These are phyloP conservation scores for Mycena venus DNA, from an alignment of 768 basidiomycete species.

Conservation along the genomic window DNA sequence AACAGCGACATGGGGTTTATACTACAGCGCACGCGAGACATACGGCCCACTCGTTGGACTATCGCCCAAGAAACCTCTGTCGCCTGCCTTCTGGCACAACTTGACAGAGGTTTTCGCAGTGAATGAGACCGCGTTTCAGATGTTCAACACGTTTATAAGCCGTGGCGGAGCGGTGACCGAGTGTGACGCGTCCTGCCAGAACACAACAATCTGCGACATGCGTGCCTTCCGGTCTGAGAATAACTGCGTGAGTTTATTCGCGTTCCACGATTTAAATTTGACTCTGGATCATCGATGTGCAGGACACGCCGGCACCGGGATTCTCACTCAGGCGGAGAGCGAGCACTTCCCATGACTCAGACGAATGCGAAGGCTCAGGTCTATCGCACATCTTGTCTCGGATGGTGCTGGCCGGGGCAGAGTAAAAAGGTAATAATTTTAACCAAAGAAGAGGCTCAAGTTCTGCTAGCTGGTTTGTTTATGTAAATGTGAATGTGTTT, in stretches of 20 bases:
- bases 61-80: conserved; percentile 40
- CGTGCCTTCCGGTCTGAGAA: conserved; percentile 43
- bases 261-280: too few species aligned
- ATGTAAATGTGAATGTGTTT: too few species aligned
- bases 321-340: conserved; percentile 8
- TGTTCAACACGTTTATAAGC: conserved; percentile 44
- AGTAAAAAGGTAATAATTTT: too few species aligned
- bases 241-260: conserved; percentile 38
- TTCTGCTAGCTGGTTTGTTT: too few species aligned
- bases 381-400: conserved; percentile 16
- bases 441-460: too few species aligned
- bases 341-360: background rate
- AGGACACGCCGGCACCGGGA: conserved; percentile 13
- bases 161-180: conserved; percentile 41
- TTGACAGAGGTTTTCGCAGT: conserved; percentile 49
- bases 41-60: conserved; percentile 49
- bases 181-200: conserved; percentile 40
- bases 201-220: conserved; percentile 48
- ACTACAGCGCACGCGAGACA: conserved; percentile 44
- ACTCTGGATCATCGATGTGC: too few species aligned
- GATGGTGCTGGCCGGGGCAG: conserved; percentile 17
- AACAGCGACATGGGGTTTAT: conserved; percentile 17
- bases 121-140: conserved; percentile 47
- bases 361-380: conserved; percentile 13
- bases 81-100: conserved; percentile 56